These are phyloP conservation scores for Penicillium chermesinum DNA, from an alignment of 495 filamentous ascomycete species.

Conservation along the genomic window DNA sequence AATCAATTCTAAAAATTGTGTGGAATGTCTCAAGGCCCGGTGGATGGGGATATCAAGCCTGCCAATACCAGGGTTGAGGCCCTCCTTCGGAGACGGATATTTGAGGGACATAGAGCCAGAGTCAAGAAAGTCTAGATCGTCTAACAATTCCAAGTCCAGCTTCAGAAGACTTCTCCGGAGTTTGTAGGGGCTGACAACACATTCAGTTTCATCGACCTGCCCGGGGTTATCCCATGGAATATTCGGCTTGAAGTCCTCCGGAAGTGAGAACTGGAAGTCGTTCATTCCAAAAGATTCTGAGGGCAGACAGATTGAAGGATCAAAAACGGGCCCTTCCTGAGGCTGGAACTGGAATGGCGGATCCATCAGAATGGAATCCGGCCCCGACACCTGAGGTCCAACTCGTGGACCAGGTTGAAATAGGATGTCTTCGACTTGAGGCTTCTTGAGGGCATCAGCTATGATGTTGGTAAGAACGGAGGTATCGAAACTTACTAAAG, in stretches of 20 bases:
- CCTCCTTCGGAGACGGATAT: conserved; percentile 1
- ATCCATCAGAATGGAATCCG: neutral
- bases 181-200: neutral
- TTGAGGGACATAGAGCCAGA: neutral
- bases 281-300: neutral
- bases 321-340: neutral
- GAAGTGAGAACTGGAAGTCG: neutral
- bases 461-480: too few relatives aligned
- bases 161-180: conserved; percentile 11
- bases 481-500: conserved; percentile 6
- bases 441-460: neutral
- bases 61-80: neutral
- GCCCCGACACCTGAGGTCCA: neutral
- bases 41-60: conserved; percentile 16
- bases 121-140: conserved; percentile 18
- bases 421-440: neutral
- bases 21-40: conserved; percentile 18
- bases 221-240: neutral
- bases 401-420: neutral
- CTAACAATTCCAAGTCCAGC: conserved; percentile 13
- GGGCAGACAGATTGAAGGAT: neutral
- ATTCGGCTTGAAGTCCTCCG: neutral
- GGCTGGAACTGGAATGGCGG: neutral
- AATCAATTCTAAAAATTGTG: conserved; percentile 14
- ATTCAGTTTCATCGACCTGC: neutral